Evolutionary conservation across 805 yeast genomes (phyloP).

Genomic region (Metschnikowia matae): DNA sequence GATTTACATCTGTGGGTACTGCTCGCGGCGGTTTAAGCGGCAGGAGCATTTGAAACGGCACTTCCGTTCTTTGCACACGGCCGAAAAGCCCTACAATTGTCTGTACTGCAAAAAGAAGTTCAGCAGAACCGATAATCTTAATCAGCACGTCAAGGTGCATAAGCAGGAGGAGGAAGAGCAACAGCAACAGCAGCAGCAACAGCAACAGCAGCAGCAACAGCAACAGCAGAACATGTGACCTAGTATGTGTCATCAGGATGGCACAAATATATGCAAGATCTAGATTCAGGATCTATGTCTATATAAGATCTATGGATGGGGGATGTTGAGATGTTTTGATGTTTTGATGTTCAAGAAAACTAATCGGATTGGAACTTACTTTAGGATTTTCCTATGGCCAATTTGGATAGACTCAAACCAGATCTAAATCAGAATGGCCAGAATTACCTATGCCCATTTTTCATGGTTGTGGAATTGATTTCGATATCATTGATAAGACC

Average conservation of each 20-base stretch:
- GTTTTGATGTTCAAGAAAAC: too few relatives aligned
- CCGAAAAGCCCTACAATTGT: conserved; percentile 68
- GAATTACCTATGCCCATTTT: too few relatives aligned
- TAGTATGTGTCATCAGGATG: background rate
- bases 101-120: conserved; percentile 58
- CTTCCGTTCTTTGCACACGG: conserved; percentile 66
- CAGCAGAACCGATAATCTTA: conserved; percentile 61
- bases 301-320: too few relatives aligned
- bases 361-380: too few relatives aligned
- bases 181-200: conserved; percentile 11
- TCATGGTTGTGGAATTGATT: too few relatives aligned
- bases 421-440: too few relatives aligned
- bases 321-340: too few relatives aligned
- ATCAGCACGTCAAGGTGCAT: conserved; percentile 65
- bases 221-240: background rate
- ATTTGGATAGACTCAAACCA: too few relatives aligned
- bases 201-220: background rate
- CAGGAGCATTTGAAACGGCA: conserved; percentile 78
- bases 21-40: conserved; percentile 63
- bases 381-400: too few relatives aligned
- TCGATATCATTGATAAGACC: too few relatives aligned
- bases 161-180: conserved; percentile 17
- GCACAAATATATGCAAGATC: background rate
- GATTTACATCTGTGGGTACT: conserved; percentile 59
- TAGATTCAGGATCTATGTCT: too few relatives aligned